phyloP scores from a whole-genome alignment of 768 basidiomycete species.

The Hygrophoropsis aurantiaca region DNA sequence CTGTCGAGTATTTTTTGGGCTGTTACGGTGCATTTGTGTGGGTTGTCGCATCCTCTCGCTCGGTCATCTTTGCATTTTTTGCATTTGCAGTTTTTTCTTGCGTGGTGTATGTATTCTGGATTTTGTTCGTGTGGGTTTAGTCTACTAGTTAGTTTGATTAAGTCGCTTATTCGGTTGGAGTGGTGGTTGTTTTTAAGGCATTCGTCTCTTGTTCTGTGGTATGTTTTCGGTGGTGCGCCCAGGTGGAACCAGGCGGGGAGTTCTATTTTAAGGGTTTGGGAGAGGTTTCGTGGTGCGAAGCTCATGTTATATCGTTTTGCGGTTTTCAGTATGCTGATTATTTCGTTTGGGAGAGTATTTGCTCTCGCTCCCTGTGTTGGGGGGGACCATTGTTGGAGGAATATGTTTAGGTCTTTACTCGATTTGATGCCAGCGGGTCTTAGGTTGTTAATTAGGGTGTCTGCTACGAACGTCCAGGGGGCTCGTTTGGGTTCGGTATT shows the following conservation, averaged over 20 bases:
- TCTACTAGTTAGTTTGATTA: background rate
- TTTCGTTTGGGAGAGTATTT: no score
- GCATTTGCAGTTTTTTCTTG: background rate
- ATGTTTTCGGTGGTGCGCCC: background rate
- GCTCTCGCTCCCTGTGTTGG: no score
- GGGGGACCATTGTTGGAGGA: background rate
- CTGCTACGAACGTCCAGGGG: background rate
- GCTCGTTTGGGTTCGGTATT: no score
- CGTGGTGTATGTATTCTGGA: background rate
- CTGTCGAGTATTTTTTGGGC: background rate
- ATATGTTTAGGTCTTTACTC: background rate
- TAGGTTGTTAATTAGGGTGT: background rate
- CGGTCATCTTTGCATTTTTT: background rate
- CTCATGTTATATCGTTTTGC: no score
- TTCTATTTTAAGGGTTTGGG: background rate
- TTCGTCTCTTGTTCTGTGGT: background rate
- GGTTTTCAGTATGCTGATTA: no score
- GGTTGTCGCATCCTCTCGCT: background rate
- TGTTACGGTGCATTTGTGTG: background rate
- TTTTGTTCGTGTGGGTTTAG: background rate
- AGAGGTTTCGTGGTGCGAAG: background rate
- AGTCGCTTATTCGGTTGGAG: background rate
- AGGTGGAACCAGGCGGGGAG: background rate
- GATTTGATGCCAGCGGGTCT: background rate
- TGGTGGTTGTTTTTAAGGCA: background rate